Percentiles rank a stretch among this genome's conserved stretches.
Conservation (phyloP, 225 moss, liverwort and hornwort species). For the Physcomitrellopsis africana region DNA sequence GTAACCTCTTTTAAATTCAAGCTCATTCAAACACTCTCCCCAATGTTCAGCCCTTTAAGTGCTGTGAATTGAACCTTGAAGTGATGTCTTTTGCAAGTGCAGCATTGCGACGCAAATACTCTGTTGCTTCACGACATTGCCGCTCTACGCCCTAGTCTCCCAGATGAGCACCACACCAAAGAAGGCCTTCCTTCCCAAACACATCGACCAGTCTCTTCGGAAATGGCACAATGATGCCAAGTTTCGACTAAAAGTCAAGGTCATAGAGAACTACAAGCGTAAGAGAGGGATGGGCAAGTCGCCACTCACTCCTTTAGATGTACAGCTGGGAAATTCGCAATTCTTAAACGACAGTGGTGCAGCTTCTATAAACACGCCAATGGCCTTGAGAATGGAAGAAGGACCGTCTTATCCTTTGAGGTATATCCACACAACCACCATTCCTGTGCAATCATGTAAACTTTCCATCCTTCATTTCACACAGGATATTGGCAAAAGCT, state of each 20-base stretch:
- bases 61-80: conserved; percentile 30
- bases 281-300: neutral
- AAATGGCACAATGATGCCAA: conserved; percentile 40
- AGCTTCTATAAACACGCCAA: too few species aligned
- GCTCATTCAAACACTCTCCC: too few species aligned
- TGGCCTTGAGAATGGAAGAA: too few species aligned
- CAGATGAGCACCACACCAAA: conserved; percentile 88
- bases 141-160: conserved; percentile 78
- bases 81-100: neutral
- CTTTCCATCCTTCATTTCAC: too few species aligned
- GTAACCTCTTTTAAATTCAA: too few species aligned
- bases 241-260: conserved; percentile 24
- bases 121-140: conserved; percentile 70
- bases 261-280: conserved; percentile 27
- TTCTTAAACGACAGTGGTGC: too few species aligned
- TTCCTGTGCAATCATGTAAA: too few species aligned
- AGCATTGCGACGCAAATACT: conserved; percentile 33
- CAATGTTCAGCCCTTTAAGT: too few species aligned
- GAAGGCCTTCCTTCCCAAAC: conserved; percentile 54
- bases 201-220: conserved; percentile 13
- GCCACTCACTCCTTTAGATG: conserved; percentile 20
- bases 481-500: too few species aligned
- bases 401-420: too few species aligned
- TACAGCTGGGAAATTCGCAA: neutral
- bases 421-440: too few species aligned